Evolutionary conservation across 768 basidiomycete genomes (phyloP).

Genomic region (Coprinopsis sp.): DNA sequence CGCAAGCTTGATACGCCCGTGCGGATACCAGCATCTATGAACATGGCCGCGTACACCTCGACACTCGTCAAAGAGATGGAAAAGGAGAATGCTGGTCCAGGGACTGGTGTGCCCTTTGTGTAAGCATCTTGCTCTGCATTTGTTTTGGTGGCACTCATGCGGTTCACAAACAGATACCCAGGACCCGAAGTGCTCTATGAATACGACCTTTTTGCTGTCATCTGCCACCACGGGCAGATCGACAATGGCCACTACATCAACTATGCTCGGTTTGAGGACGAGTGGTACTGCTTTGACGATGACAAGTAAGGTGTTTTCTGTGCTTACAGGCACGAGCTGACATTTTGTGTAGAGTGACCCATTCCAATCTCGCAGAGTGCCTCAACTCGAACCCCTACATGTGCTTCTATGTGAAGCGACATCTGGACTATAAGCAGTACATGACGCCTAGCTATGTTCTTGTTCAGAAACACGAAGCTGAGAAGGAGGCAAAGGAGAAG

Average conservation of each 20-base stretch:
- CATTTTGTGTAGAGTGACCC: conserved; percentile 59
- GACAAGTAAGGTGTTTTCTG: conserved; percentile 60
- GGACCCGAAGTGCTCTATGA: conserved; percentile 72
- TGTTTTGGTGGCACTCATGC: no score
- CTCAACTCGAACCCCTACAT: conserved; percentile 81
- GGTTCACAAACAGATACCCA: no score
- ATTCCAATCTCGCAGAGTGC: conserved; percentile 61
- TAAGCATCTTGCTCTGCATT: no score
- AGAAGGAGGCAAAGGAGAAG: conserved; percentile 45
- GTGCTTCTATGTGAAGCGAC: conserved; percentile 92
- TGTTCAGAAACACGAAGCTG: conserved; percentile 61
- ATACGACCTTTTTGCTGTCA: conserved; percentile 89
- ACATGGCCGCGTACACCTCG: conserved; percentile 87
- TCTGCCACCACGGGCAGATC: conserved; percentile 92
- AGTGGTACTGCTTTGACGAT: conserved; percentile 96
- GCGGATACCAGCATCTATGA: conserved; percentile 75
- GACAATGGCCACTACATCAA: conserved; percentile 95
- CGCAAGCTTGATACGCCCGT: conserved; percentile 84
- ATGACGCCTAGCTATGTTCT: conserved; percentile 64
- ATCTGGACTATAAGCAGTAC: conserved; percentile 77
- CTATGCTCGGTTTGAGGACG: conserved; percentile 79
- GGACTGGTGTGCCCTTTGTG: conserved; percentile 24
- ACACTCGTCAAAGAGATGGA: conserved; percentile 47
- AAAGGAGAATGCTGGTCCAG: conserved; percentile 34
- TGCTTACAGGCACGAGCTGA: no score